A percentile compares a stretch with the other conserved stretches of the same genome.
These are phyloP conservation scores for Royoungia palumana DNA, from an alignment of 768 basidiomycete species.

Conservation along the genomic window DNA sequence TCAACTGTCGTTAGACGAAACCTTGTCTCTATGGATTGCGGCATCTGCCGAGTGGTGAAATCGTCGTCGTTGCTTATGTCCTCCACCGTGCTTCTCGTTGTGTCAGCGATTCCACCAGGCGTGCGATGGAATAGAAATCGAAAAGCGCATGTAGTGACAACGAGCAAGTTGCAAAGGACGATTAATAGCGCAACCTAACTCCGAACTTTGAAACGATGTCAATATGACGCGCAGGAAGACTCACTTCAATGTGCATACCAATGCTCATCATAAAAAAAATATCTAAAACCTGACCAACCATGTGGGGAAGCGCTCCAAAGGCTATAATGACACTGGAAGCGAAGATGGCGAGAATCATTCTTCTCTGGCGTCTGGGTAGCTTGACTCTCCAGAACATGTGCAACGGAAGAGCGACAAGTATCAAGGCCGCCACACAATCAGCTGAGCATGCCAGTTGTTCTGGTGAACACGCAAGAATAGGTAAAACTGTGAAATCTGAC, in stretches of 20 bases:
- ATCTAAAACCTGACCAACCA: neutral
- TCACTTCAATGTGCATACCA: neutral
- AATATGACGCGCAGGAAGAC: neutral
- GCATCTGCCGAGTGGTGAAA: conserved; percentile 1
- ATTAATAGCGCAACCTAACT: conserved; percentile 10
- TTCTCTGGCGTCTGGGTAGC: conserved; percentile 13
- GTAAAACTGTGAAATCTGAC: neutral
- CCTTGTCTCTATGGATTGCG: neutral
- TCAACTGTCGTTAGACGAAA: conserved; percentile 10
- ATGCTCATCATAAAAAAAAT: neutral
- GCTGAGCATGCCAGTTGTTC: neutral
- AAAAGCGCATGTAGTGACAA: conserved; percentile 12
- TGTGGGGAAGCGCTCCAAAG: neutral
- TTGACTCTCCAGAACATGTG: conserved; percentile 21
- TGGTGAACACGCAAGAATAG: no score
- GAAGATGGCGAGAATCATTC: conserved; percentile 23
- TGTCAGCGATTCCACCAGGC: neutral
- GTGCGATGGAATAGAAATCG: conserved; percentile 1
- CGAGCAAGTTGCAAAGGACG: conserved; percentile 19
- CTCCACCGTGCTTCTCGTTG: neutral
- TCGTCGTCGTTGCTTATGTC: conserved; percentile 4
- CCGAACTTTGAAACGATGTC: no score
- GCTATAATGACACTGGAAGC: conserved; percentile 17
- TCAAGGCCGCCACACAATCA: conserved; percentile 3
- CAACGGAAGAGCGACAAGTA: conserved; percentile 10